phyloP scores from a whole-genome alignment of 768 basidiomycete species.

The Cystobasidium onofrii region DNA sequence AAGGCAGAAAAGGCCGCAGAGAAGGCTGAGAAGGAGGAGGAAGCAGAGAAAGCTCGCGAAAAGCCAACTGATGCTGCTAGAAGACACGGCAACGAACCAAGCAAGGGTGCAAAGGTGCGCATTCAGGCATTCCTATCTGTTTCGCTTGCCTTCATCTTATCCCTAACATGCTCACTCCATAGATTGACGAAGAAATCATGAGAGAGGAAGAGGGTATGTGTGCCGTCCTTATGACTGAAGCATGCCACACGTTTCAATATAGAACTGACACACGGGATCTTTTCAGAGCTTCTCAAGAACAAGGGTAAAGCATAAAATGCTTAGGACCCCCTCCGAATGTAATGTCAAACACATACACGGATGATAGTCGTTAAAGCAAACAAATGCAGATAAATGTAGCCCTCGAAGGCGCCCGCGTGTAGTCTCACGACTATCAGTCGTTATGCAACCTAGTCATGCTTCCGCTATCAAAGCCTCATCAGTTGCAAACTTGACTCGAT shows the following conservation, averaged over 20 bases:
- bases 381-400: neutral
- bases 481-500: no score
- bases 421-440: neutral
- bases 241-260: no score
- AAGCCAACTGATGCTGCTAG: slow-evolving; percentile 15
- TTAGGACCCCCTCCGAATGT: neutral
- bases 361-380: neutral
- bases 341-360: neutral
- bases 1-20: slow-evolving; percentile 21
- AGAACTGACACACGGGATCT: no score
- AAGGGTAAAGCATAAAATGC: slow-evolving; percentile 31
- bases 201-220: slow-evolving; percentile 9
- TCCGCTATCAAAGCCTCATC: no score
- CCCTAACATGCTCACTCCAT: neutral
- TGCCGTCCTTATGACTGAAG: neutral
- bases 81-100: slow-evolving; percentile 28
- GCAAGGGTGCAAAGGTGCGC: slow-evolving; percentile 19
- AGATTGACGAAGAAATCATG: slow-evolving; percentile 24
- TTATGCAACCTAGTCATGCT: neutral
- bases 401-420: neutral
- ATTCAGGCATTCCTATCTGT: neutral
- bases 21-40: slow-evolving; percentile 4
- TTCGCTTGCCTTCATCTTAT: neutral
- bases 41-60: neutral
- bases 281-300: slow-evolving; percentile 16